These are phyloP conservation scores for Fusarium clavum DNA, from an alignment of 2,329 filamentous ascomycete species.

Conservation along the genomic window DNA sequence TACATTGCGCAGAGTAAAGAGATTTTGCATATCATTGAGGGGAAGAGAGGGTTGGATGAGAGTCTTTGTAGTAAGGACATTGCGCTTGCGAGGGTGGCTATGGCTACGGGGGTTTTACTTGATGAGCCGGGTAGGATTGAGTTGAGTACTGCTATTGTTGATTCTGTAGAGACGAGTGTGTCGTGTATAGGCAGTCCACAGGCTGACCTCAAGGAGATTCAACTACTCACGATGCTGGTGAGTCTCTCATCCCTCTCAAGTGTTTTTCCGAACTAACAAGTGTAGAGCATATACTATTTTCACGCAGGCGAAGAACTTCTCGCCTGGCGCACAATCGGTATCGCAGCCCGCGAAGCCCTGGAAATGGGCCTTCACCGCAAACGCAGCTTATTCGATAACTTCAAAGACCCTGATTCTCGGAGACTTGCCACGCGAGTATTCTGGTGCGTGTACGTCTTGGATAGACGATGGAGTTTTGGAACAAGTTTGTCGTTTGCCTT, in stretches of 20 bases:
- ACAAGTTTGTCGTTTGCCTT: constrained; percentile 62
- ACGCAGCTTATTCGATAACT: constrained; percentile 56
- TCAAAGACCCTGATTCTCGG: constrained; percentile 48
- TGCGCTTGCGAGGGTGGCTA: constrained; percentile 50
- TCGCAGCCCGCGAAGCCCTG: constrained; percentile 59
- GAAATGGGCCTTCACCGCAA: constrained; percentile 62
- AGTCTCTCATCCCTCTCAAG: not conserved
- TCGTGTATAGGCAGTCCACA: constrained; percentile 46
- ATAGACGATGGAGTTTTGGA: constrained; percentile 64
- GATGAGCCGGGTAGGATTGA: constrained; percentile 50
- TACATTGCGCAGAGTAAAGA: constrained; percentile 43
- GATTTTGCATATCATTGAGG: constrained; percentile 44
- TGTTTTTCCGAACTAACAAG: rapidly evolving
- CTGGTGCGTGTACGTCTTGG: constrained; percentile 64
- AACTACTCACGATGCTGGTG: constrained; percentile 50
- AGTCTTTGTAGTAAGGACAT: constrained; percentile 44
- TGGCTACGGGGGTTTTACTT: constrained; percentile 50
- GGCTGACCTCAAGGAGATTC: constrained; percentile 51
- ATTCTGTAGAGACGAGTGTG: constrained; percentile 47
- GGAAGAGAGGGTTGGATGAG: not conserved
- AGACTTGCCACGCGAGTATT: constrained; percentile 55
- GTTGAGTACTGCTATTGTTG: constrained; percentile 45
- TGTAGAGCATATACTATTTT: constrained; percentile 56
- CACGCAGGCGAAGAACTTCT: constrained; percentile 62
- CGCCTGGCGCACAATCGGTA: constrained; percentile 60